These are phyloP conservation scores for Pseudogymnoascus sp. DNA, from an alignment of 2,329 filamentous ascomycete genomes.

Conservation along the genomic window DNA sequence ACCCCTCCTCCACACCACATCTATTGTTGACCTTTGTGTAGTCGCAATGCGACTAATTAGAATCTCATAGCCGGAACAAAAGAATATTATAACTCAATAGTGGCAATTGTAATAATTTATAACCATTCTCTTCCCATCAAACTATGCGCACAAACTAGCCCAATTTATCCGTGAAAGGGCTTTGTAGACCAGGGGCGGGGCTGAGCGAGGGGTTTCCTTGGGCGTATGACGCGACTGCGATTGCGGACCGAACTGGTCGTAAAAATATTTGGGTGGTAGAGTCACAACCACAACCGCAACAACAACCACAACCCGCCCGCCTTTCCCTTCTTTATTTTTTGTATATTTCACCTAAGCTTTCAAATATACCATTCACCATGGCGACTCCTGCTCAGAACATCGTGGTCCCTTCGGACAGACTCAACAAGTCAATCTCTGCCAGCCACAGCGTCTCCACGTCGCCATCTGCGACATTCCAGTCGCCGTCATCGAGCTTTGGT, in stretches of 20 bases:
- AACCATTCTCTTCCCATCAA: background rate
- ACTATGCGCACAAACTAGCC: background rate
- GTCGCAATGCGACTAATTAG: background rate
- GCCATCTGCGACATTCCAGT: constrained; percentile 67
- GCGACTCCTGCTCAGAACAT: constrained; percentile 41
- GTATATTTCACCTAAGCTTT: background rate
- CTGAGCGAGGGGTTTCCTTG: constrained; percentile 4
- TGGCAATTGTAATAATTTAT: background rate
- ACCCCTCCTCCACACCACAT: background rate
- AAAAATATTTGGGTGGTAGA: constrained; percentile 7
- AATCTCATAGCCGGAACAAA: background rate
- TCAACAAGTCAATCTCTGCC: constrained; percentile 42
- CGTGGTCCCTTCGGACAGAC: constrained; percentile 27
- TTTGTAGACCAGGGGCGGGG: background rate
- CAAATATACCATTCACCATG: constrained; percentile 17
- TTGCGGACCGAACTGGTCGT: background rate
- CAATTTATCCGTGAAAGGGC: background rate
- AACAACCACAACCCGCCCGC: background rate
- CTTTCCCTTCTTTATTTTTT: background rate
- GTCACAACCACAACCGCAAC: background rate
- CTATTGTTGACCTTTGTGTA: background rate
- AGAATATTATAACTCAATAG: background rate
- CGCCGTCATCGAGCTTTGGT: constrained; percentile 58
- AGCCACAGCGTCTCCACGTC: constrained; percentile 65
- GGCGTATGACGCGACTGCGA: constrained; percentile 3